Evolutionary conservation across 1,139 yeast species (phyloP), one percentile per base, ranked within the genome.

Genomic region (Geotrichum bryndzae): DNA sequence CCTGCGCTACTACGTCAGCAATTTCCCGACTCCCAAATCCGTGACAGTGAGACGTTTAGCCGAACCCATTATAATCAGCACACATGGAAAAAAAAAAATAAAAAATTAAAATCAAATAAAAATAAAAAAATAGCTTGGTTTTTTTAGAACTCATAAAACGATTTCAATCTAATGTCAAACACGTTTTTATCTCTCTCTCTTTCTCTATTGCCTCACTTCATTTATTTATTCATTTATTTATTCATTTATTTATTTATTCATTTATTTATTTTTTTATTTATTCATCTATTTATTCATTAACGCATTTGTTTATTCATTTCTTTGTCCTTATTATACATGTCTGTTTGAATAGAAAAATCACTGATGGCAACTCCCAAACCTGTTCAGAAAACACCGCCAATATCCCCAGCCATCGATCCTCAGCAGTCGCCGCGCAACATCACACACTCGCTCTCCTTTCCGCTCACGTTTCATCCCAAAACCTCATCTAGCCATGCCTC

Each of bases 391-490:
- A 33, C 52, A 10, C 52, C 57, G 7, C 57, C 57, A n/a, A 45
- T 41, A 7, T 54, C 57, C 10, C 57, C 57, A 11, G 13, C 52
- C 10, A 27, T 27, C 8, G 38, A 3, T 7, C 52, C 38, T 2
- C 41, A 54, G 15, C 46, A 46, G 27, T 27, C 57, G 5, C 52
- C 57, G 31, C 46, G 31, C 41, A 54, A 54, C 15, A 33, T 54
- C 22, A 46, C 50, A 8, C 57, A 54, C 48, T 54, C 57, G 18
- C 45, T 54, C 38, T 45, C 57, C 5, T 54, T 54, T 41, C 57
- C 57, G 5, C 35, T 54, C 23, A 25, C 51, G 4, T 23, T 54
- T 3, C 57, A n/a, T 8, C 52, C 31, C 15, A 46, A n/a, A 15
- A 6, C 38, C 7, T 45, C 48, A 10, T 13, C 25, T 5, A 8